phyloP scores from a whole-genome alignment of 2,329 filamentous ascomycete species.

The Coniochaeta ligniaria region DNA sequence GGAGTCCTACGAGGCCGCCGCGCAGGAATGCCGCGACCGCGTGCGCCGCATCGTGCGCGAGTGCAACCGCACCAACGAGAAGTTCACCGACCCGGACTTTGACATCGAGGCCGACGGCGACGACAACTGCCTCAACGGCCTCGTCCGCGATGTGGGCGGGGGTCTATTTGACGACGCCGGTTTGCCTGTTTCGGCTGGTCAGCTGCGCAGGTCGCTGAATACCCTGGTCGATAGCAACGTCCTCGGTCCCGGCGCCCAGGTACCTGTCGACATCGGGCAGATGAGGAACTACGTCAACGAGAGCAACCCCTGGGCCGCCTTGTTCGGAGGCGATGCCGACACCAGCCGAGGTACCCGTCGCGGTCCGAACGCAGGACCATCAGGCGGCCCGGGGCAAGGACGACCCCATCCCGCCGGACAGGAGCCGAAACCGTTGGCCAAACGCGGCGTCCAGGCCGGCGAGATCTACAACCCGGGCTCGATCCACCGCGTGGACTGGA shows the following conservation, averaged over 20 bases:
- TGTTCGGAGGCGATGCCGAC: neutral
- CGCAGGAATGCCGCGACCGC: slow-evolving; percentile 29
- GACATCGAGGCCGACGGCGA: slow-evolving; percentile 31
- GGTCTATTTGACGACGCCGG: slow-evolving; percentile 1
- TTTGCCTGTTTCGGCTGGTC: slow-evolving; percentile 10
- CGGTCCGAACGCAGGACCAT: neutral
- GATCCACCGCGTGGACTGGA: slow-evolving; percentile 65
- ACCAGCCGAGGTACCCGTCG: neutral
- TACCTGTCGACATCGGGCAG: neutral
- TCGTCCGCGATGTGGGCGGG: slow-evolving; percentile 11
- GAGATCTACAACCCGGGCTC: slow-evolving; percentile 25
- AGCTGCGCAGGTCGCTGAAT: slow-evolving; percentile 15
- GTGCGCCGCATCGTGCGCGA: slow-evolving; percentile 31
- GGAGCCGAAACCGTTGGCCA: neutral
- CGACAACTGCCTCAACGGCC: slow-evolving; percentile 28
- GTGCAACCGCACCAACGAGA: slow-evolving; percentile 36
- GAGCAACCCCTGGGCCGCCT: slow-evolving; percentile 1
- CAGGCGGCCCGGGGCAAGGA: neutral
- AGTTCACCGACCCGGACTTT: slow-evolving; percentile 36
- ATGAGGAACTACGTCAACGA: neutral
- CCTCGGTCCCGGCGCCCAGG: neutral
- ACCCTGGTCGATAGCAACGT: slow-evolving; percentile 18
- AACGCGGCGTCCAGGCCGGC: slow-evolving; percentile 5
- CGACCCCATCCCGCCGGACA: neutral
- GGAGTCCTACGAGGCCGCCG: slow-evolving; percentile 33